A percentile compares a stretch with the other conserved stretches of the same genome.
Evolutionary conservation across 2,329 filamentous ascomycete genomes (phyloP).

Genomic region (Lecanicillium sp.): DNA sequence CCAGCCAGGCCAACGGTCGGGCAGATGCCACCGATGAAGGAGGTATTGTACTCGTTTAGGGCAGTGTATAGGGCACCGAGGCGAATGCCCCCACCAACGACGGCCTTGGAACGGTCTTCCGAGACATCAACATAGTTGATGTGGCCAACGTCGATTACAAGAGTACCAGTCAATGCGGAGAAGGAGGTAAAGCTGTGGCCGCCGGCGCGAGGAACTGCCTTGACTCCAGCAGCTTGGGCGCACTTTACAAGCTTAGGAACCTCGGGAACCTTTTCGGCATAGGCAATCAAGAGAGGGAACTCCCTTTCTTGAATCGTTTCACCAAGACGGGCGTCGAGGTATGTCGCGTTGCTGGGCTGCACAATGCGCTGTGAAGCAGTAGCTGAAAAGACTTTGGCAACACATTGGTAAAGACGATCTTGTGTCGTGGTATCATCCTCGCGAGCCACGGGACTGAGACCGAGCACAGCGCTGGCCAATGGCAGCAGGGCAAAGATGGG

Average conservation of each 20-base stretch:
- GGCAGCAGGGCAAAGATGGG: neutral
- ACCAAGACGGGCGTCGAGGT: slow-evolving; percentile 2
- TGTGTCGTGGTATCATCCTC: neutral
- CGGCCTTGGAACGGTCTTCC: slow-evolving; percentile 7
- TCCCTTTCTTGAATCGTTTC: slow-evolving; percentile 2
- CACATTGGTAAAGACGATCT: slow-evolving; percentile 1
- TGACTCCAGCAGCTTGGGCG: slow-evolving; percentile 7
- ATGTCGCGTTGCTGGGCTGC: slow-evolving; percentile 1
- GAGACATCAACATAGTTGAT: slow-evolving; percentile 11
- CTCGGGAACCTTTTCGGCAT: slow-evolving; percentile 7
- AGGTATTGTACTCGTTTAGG: slow-evolving; percentile 6
- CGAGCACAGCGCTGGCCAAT: neutral
- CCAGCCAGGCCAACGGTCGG: slow-evolving; percentile 19
- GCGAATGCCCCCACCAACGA: slow-evolving; percentile 12
- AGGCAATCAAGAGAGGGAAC: slow-evolving; percentile 9
- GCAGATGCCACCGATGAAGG: slow-evolving; percentile 12
- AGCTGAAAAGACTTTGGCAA: slow-evolving; percentile 3
- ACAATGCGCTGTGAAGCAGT: slow-evolving; percentile 5
- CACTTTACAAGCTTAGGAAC: slow-evolving; percentile 9
- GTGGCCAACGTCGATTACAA: slow-evolving; percentile 13
- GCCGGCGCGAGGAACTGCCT: slow-evolving; percentile 10
- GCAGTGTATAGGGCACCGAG: slow-evolving; percentile 13
- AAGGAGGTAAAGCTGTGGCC: slow-evolving; percentile 11
- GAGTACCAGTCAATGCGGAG: slow-evolving; percentile 9
- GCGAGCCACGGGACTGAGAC: neutral